phyloP scores from a whole-genome alignment of 768 basidiomycete genomes.

The Gloeopeniophorella convolvens region DNA sequence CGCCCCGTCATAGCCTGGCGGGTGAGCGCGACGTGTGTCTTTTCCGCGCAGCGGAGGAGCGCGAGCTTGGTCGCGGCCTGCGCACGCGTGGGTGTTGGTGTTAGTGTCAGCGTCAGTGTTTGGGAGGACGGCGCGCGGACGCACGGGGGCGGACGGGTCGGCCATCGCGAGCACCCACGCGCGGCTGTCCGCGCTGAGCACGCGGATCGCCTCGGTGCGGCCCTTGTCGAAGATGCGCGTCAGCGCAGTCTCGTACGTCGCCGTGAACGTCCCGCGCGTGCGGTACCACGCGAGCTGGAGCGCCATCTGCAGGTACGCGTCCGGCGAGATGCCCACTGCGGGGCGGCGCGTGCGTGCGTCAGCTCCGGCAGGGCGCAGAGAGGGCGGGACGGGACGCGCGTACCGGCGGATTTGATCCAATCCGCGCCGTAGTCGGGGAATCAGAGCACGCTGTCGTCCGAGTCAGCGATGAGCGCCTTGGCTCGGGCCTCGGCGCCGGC shows the following conservation, averaged over 20 bases:
- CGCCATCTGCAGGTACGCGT: constrained; percentile 87
- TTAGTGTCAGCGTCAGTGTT: not conserved
- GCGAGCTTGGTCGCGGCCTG: constrained; percentile 31
- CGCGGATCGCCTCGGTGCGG: constrained; percentile 84
- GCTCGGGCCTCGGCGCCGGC: constrained; percentile 52
- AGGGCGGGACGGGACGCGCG: constrained; percentile 23
- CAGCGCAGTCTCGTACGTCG: constrained; percentile 89
- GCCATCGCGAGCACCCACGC: constrained; percentile 73
- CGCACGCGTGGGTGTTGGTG: too few species aligned
- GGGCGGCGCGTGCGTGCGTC: not conserved
- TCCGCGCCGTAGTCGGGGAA: constrained; percentile 78
- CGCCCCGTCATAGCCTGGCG: constrained; percentile 73
- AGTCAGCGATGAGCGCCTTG: constrained; percentile 56
- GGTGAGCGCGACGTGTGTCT: constrained; percentile 64
- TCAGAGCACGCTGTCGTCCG: constrained; percentile 79
- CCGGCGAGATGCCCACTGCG: constrained; percentile 53
- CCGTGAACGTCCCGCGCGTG: constrained; percentile 68
- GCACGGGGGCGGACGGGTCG: constrained; percentile 44
- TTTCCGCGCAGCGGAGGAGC: constrained; percentile 61
- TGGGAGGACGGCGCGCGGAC: constrained; percentile 23
- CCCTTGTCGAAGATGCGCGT: constrained; percentile 84
- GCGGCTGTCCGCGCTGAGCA: constrained; percentile 64
- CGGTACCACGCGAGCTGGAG: constrained; percentile 89
- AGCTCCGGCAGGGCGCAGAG: not conserved
- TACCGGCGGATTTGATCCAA: constrained; percentile 78